Evolutionary conservation across 2,329 filamentous ascomycete genomes (phyloP), one percentile per base, ranked within the genome.

Genomic region (Botrytis sinoallii): DNA sequence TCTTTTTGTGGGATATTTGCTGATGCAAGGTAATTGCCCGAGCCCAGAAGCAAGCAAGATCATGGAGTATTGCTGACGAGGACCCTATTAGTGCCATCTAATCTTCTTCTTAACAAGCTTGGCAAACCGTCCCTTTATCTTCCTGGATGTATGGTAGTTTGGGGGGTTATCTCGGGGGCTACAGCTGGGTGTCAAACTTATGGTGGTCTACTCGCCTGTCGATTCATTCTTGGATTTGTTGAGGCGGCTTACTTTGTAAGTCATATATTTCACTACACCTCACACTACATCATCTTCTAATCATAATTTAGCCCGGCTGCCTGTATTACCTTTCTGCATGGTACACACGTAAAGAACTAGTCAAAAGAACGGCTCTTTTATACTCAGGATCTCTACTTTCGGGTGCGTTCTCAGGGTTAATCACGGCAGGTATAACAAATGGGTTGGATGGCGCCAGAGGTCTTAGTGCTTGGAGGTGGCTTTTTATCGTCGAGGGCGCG

Each of bases 201-300:
- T 74, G 83, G 82, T 9, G 84, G 86, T 6, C 78, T 88, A 61
- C 76, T 87, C 32, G 83, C 82, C 0, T 83, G 83, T 48, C 82
- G 86, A 40, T 84, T 88, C 73, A 82, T 88, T 73, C 82, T 89
- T 0, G 87, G 87, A 57, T 84, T 86, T 59, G 83, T 87, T 9
- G 87, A 89, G 77, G 88, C 88, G 0, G 85, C 87, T 5, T 88
- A 87, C 79, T 88, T 88, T 77, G 85, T 85, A 75, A 78, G 75
- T 74, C 29, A 44, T 48, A 22, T 12, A 4, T 4, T 44, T 20
- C 10, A 38, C 32, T n/a, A 32, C 46, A 18, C 9, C 44, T 29
- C 32, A 46, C 16, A n/a, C 9, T 68, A 6, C 8, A 55, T 42
- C 35, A 68, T 42, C 40, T 68, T 16, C 35, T 68, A 42, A 68